Percentiles rank a stretch among this genome's conserved stretches.
These are phyloP conservation scores for Prunus yedoensis DNA, from an alignment of 331 rosid species.

Conservation along the genomic window DNA sequence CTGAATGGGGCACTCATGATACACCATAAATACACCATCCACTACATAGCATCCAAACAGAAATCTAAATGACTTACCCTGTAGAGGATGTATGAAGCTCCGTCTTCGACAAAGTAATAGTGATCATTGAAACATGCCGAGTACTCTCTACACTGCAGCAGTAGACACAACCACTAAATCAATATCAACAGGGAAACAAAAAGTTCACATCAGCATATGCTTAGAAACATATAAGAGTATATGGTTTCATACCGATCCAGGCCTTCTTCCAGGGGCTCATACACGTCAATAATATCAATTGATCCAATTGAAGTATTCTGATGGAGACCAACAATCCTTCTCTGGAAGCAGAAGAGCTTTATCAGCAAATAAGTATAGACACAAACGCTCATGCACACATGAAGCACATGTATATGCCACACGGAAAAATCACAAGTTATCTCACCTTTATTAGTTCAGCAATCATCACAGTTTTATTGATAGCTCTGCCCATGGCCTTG, in stretches of 20 bases:
- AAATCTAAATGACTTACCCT: conserved; percentile 53
- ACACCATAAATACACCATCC: background rate
- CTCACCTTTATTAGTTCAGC: conserved; percentile 77
- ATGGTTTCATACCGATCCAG: conserved; percentile 68
- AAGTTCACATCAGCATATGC: background rate
- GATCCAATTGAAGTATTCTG: conserved; percentile 78
- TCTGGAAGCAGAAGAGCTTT: conserved; percentile 42
- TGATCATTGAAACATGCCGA: conserved; percentile 88
- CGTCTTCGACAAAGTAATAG: conserved; percentile 68
- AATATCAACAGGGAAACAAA: background rate
- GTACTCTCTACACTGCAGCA: conserved; percentile 77
- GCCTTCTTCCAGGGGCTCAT: conserved; percentile 98
- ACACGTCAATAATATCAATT: conserved; percentile 76
- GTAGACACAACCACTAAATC: conserved; percentile 15
- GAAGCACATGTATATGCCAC: background rate
- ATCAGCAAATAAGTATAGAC: conserved; percentile 3
- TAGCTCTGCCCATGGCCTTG: conserved; percentile 92
- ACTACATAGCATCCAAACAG: background rate
- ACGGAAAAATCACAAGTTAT: background rate
- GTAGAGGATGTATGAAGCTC: conserved; percentile 62
- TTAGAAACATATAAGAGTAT: conserved; percentile 13
- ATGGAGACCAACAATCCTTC: conserved; percentile 86
- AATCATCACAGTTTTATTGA: conserved; percentile 82
- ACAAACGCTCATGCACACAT: background rate
- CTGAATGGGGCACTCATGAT: background rate